A percentile compares a stretch with the other conserved stretches of the same genome.
phyloP scores from a whole-genome alignment of 2,329 filamentous ascomycete species.

The Ustulina deusta region DNA sequence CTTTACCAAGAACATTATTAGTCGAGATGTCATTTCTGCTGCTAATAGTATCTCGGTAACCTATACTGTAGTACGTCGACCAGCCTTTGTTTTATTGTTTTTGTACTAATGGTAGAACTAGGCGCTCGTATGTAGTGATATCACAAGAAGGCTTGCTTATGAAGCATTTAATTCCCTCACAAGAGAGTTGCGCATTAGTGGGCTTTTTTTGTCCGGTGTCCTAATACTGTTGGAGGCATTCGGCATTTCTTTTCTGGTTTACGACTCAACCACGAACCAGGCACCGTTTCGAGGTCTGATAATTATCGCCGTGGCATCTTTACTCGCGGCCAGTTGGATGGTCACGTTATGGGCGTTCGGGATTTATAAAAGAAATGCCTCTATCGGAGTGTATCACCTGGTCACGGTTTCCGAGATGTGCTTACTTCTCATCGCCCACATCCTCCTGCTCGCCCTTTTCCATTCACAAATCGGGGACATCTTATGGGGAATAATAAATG shows the following conservation, averaged over 20 bases:
- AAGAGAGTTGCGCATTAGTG: not conserved
- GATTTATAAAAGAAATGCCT: too few species aligned
- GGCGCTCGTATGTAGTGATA: slow-evolving; percentile 1
- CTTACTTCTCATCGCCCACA: too few species aligned
- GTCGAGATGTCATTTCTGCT: not conserved
- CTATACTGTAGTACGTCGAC: not conserved
- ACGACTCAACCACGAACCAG: not conserved
- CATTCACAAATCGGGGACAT: too few species aligned
- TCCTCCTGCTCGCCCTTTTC: too few species aligned
- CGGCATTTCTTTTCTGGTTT: not conserved
- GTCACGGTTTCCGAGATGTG: too few species aligned
- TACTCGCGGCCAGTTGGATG: too few species aligned
- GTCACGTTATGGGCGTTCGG: too few species aligned
- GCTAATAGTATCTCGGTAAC: not conserved
- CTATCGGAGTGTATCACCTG: too few species aligned
- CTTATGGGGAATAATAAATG: too few species aligned
- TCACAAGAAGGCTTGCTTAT: slow-evolving; percentile 4
- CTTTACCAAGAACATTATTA: not conserved
- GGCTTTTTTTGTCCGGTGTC: not conserved
- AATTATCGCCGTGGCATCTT: not conserved
- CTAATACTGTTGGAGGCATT: not conserved
- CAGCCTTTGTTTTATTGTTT: not conserved
- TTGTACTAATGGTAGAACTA: not conserved
- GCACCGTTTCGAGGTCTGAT: not conserved
- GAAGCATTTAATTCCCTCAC: not conserved